Conservation (phyloP, 73 alveolate genomes). For the Paramecium octaurelia region DNA sequence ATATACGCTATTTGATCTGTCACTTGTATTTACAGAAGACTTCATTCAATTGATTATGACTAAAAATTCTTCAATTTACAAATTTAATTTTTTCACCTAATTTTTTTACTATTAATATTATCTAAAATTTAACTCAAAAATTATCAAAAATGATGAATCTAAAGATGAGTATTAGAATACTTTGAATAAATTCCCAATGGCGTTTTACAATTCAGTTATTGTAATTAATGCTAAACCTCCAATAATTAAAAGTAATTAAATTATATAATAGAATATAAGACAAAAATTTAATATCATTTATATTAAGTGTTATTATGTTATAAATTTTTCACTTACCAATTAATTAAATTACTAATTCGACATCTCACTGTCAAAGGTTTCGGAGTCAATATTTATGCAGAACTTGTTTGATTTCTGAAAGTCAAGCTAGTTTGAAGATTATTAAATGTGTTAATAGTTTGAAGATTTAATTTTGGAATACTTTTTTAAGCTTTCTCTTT, state of each 20-base stretch:
- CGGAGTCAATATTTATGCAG: neutral
- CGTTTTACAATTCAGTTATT: slow-evolving; percentile 79
- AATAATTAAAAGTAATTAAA: slow-evolving; percentile 75
- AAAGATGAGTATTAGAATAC: neutral
- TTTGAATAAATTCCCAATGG: slow-evolving; percentile 22
- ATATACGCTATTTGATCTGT: slow-evolving; percentile 71
- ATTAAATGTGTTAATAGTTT: neutral
- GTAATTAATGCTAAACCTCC: slow-evolving; percentile 96
- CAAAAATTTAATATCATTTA: neutral
- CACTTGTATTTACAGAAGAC: slow-evolving; percentile 50
- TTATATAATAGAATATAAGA: neutral
- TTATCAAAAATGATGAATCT: slow-evolving; percentile 74
- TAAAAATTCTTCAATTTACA: slow-evolving; percentile 59
- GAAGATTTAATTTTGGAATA: neutral
- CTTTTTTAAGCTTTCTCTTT: neutral
- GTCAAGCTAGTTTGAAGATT: neutral
- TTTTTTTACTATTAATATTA: too few relatives aligned
- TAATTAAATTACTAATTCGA: neutral
- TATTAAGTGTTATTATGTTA: neutral
- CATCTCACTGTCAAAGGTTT: neutral
- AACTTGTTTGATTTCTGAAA: neutral
- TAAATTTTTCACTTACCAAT: neutral
- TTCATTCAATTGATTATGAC: slow-evolving; percentile 10
- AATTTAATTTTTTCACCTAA: slow-evolving; percentile 67
- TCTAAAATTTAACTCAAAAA: too few relatives aligned